Base-by-base conservation (phyloP, 139 green algal species). In the Coccomyxa sp. region DNA sequence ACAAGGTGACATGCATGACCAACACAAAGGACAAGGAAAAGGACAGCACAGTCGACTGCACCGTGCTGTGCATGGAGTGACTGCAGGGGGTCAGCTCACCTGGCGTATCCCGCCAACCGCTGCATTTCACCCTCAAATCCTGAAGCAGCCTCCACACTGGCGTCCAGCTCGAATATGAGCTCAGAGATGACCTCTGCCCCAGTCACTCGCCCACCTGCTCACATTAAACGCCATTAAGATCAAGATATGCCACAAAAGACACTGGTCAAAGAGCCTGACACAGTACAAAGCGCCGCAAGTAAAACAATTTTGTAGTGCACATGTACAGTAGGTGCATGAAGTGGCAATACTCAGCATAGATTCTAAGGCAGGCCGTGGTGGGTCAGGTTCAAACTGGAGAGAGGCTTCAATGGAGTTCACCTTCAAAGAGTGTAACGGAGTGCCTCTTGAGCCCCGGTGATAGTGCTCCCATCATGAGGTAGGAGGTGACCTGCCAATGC, bases 71-170 rank as follows among this genome's bases (percentile, higher is more conserved):
- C 38, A 11, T 51, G 7, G 3, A 11, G 38, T 51, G 38, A 51
- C 3, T 51, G 7, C n/a, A n/a, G n/a, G n/a, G n/a, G n/a, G n/a
- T n/a, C n/a, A n/a, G n/a, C 66, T 58, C 60, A 85, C 80, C 63
- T 71, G 18, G 88, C 86, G 71, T 87, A 88, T 60, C 59, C 74
- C 0, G 88, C 90, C 81, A 96, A 88, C 32, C 81, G 80, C 71
- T 83, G 82, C 93, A 97, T 94, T 78, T 96, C 94, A 3, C 94
- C 94, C 81, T 96, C 93, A 85, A 96, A 97, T 11, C 74, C 86
- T 58, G 66, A 60, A n/a, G 79, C 76, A 51, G 88, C 85, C 63
- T 84, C 86, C 71, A 90, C 89, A 60, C 86, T 91, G 60, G 77
- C 84, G 3, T 91, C 60, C 80, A 95, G 85, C 88, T 94, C 88